phyloP scores from a whole-genome alignment of 108 stramenopile genomes.

The Asterionellopsis glacialis region DNA sequence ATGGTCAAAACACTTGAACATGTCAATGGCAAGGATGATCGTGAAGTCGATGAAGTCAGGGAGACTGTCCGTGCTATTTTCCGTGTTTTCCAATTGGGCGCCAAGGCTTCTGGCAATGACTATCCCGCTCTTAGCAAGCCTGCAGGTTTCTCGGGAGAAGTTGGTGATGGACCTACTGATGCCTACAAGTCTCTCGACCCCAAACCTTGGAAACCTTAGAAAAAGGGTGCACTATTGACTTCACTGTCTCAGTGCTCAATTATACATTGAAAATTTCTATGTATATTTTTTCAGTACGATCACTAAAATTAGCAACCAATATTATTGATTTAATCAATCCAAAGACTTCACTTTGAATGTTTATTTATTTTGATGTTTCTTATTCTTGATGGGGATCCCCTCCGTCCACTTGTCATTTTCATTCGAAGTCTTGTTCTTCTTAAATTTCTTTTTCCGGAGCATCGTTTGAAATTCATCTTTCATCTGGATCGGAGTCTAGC shows the following conservation, averaged over 20 bases:
- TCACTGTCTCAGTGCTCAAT: background rate
- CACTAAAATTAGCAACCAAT: constrained; percentile 19
- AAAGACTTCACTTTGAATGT: no score
- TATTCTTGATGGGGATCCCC: no score
- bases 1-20: constrained; percentile 56
- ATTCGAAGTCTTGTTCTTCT: no score
- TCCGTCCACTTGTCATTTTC: no score
- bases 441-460: no score
- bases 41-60: constrained; percentile 59
- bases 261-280: constrained; percentile 11
- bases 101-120: constrained; percentile 70
- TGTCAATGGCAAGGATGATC: constrained; percentile 42
- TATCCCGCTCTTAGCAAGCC: constrained; percentile 63
- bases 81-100: constrained; percentile 51
- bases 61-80: constrained; percentile 71
- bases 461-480: no score
- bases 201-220: constrained; percentile 45
- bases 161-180: no score
- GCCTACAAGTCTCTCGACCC: constrained; percentile 71
- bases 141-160: constrained; percentile 63
- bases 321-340: no score
- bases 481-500: no score
- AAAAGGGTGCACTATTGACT: background rate
- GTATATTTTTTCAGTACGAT: constrained; percentile 31
- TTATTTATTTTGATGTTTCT: no score